phyloP scores from a whole-genome alignment of 345 rosid species.

The Arabidopsis arenosa region DNA sequence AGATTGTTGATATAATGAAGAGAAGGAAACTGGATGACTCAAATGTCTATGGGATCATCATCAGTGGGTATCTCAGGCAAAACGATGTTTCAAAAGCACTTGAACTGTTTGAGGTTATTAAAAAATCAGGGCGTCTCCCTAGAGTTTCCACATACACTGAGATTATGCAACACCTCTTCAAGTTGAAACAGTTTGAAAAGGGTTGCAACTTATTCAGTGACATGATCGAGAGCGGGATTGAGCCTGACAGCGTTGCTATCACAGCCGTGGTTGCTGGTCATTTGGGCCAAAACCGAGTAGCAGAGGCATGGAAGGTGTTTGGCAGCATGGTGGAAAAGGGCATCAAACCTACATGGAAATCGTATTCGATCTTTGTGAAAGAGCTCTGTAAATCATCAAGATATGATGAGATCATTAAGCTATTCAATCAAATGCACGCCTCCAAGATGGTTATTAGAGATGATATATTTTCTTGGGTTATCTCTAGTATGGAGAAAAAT shows the following conservation, averaged over 20 bases:
- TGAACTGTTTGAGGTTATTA: constrained; percentile 58
- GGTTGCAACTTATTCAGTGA: constrained; percentile 64
- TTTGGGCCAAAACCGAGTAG: constrained; percentile 55
- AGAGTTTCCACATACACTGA: constrained; percentile 65
- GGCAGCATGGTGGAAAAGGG: constrained; percentile 62
- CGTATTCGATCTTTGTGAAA: constrained; percentile 60
- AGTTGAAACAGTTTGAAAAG: constrained; percentile 54
- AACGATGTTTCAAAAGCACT: constrained; percentile 64
- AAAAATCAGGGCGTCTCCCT: constrained; percentile 57
- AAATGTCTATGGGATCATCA: constrained; percentile 58
- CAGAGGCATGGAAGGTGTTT: constrained; percentile 78
- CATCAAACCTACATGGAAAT: constrained; percentile 57
- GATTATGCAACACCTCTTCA: constrained; percentile 71
- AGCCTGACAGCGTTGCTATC: constrained; percentile 60
- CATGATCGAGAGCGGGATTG: constrained; percentile 66
- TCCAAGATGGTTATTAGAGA: constrained; percentile 55
- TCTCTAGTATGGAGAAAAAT: constrained; percentile 63
- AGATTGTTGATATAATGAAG: constrained; percentile 73
- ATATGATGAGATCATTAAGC: constrained; percentile 58
- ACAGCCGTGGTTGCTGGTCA: constrained; percentile 75
- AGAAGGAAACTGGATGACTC: constrained; percentile 54
- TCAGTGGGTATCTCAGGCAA: constrained; percentile 67
- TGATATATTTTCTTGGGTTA: constrained; percentile 60
- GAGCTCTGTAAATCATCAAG: constrained; percentile 69
- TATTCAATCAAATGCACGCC: constrained; percentile 60